Base-by-base conservation (phyloP, 2,329 filamentous ascomycete species). In the Aspergillus fumigatiaffinis region DNA sequence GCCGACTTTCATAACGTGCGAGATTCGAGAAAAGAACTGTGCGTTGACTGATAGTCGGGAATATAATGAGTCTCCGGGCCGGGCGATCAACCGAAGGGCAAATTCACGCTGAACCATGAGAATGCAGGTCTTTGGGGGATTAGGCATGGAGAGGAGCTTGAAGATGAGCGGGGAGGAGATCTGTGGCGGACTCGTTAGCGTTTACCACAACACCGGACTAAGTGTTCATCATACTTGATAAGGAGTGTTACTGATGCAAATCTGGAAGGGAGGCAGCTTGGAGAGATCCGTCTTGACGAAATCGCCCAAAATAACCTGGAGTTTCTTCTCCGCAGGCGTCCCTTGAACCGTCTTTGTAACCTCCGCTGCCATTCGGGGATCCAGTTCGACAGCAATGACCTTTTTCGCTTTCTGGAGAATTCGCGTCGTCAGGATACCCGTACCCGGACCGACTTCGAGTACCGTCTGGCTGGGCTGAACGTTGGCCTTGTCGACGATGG, bases 331-430 rank as follows among this genome's bases (percentile, higher is more conserved):
- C 65, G 88, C 84, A 0, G 92, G 91, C 47, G 88, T 95, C 21
- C 91, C 92, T 75, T 97, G 92, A 8, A 97, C 92, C 68, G 93
- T 89, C 77, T 95, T 92, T 49, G 91, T 94, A 61, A 97, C 84
- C 77, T 97, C 94, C 58, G 93, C 93, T 12, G 91, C 92, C 94
- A 97, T 97, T 70, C 94, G 84, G 21, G 94, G 92, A 77, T 99
- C 94, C 73, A 97, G 83, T 79, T 99, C 94, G 52, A 97, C 90
- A 3, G 90, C 90, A 52, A 92, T 90, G 54, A 87, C 84, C 59
- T 90, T 90, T 74, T 92, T 92, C 23, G 91, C 91, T 62, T 91
- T 89, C 68, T 94, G 90, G 26, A 97, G 79, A 59, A 97, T 97
- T 58, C 91, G 84, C 26, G 94, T 88, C 0, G 93, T 97, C 66